Conservation (phyloP, 2,329 filamentous ascomycete genomes). For the Ceratocystis cacaofunesta region DNA sequence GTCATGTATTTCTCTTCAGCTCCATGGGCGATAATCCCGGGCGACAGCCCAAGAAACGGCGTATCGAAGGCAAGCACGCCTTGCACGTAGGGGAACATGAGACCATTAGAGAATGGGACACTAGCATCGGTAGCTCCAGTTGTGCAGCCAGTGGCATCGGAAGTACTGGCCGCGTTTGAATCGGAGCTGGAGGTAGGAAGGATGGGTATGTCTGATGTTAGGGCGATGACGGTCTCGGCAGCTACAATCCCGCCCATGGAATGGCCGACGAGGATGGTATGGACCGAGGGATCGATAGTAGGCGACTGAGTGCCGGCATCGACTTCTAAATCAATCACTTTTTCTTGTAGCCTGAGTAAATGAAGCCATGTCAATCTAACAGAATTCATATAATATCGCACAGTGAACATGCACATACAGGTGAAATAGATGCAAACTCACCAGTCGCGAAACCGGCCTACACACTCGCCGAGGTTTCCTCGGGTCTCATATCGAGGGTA, state of each 20-base stretch:
- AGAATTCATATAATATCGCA: not conserved
- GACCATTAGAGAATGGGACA: constrained; percentile 25
- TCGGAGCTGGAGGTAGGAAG: constrained; percentile 31
- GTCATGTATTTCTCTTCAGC: constrained; percentile 77
- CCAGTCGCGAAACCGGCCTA: constrained; percentile 63
- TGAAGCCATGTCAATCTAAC: not conserved
- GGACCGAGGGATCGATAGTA: constrained; percentile 72
- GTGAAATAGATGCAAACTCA: constrained; percentile 23
- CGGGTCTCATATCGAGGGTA: constrained; percentile 75
- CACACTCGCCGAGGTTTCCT: constrained; percentile 57
- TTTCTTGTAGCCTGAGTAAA: constrained; percentile 62
- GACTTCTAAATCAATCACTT: constrained; percentile 89
- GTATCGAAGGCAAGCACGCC: constrained; percentile 90
- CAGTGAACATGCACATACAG: not conserved
- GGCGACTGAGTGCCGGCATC: constrained; percentile 64
- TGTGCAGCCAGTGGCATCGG: constrained; percentile 6
- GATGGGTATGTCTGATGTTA: constrained; percentile 44
- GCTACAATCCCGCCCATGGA: constrained; percentile 91
- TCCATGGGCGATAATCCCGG: constrained; percentile 68
- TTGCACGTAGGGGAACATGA: constrained; percentile 90
- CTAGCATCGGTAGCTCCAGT: constrained; percentile 20
- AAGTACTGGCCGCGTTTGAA: not conserved
- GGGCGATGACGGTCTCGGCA: constrained; percentile 67
- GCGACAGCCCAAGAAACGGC: constrained; percentile 70
- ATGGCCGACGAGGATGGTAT: constrained; percentile 69